Evolutionary conservation across 2,329 filamentous ascomycete genomes (phyloP).

Genomic region (Cercospora janseana): DNA sequence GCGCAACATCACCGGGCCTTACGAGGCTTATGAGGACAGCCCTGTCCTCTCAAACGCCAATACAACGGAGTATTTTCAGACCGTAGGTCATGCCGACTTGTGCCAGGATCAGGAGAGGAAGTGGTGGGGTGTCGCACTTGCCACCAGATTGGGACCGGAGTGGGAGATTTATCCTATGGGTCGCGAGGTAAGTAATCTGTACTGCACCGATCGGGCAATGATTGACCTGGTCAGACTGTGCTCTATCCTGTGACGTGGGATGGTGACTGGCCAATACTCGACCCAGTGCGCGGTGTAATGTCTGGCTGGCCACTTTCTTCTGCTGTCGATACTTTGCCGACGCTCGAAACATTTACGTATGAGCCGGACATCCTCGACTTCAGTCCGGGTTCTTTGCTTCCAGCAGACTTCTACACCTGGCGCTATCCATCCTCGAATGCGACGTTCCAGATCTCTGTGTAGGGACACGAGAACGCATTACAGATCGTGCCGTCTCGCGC

Average conservation of each 20-base stretch:
- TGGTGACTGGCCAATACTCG: constrained; percentile 42
- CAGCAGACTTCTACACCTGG: constrained; percentile 58
- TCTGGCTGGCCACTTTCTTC: constrained; percentile 44
- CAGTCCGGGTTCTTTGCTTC: constrained; percentile 45
- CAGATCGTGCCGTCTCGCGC: constrained; percentile 50
- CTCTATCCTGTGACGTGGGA: constrained; percentile 52
- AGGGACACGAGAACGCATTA: constrained; percentile 45
- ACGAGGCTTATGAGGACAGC: constrained; percentile 28
- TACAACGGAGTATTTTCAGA: constrained; percentile 44
- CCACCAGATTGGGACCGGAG: constrained; percentile 46
- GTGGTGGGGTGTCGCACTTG: constrained; percentile 55
- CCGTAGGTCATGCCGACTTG: constrained; percentile 57
- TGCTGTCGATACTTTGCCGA: constrained; percentile 38
- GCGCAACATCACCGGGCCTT: constrained; percentile 38
- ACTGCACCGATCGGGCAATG: not conserved
- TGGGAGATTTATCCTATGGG: constrained; percentile 54
- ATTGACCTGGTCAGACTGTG: constrained; percentile 37
- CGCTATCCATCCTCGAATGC: constrained; percentile 47
- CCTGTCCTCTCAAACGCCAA: constrained; percentile 31
- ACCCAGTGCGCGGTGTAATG: constrained; percentile 48
- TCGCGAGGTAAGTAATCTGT: constrained; percentile 41
- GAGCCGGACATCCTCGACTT: constrained; percentile 51
- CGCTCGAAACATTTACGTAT: constrained; percentile 45
- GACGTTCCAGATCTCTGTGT: constrained; percentile 48
- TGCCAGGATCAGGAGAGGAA: constrained; percentile 53